A percentile compares a stretch with the other conserved stretches of the same genome.
Conservation (phyloP, 352 stramenopile genomes). For the Phytophthora europaea region DNA sequence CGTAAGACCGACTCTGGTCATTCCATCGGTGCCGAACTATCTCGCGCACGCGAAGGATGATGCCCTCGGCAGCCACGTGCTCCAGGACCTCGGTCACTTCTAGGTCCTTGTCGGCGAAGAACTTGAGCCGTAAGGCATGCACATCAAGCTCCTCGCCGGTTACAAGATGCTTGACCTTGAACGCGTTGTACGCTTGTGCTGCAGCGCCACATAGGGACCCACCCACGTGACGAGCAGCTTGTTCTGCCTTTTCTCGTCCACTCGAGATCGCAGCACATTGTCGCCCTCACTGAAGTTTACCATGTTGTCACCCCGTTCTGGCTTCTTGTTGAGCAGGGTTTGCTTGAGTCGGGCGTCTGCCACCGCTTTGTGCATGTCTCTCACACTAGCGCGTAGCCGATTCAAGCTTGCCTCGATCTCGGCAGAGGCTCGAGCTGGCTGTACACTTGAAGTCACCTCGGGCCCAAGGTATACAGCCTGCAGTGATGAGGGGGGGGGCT, state of each 20-base stretch:
- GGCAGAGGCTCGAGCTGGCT: constrained; percentile 5
- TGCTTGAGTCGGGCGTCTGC: constrained; percentile 17
- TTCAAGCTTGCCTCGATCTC: constrained; percentile 13
- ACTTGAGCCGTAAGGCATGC: constrained; percentile 28
- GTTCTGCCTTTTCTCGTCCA: constrained; percentile 22
- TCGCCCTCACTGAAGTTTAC: constrained; percentile 30
- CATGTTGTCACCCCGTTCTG: constrained; percentile 14
- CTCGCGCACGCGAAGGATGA: constrained; percentile 12
- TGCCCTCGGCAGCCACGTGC: constrained; percentile 24
- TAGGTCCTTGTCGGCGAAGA: constrained; percentile 24
- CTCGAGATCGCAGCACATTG: constrained; percentile 26
- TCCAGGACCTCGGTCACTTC: constrained; percentile 20
- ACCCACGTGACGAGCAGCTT: constrained; percentile 33
- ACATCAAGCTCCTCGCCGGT: constrained; percentile 26
- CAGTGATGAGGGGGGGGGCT: constrained; percentile 1
- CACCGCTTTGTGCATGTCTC: constrained; percentile 26
- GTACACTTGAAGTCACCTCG: constrained; percentile 1
- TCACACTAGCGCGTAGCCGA: constrained; percentile 11
- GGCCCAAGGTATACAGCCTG: constrained; percentile 15
- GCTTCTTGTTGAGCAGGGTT: constrained; percentile 28
- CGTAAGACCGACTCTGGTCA: constrained; percentile 13
- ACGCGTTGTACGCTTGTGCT: constrained; percentile 14
- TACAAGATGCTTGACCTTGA: constrained; percentile 25
- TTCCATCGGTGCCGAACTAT: constrained; percentile 21
- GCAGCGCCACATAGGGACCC: constrained; percentile 19